phyloP scores from a whole-genome alignment of 352 stramenopile genomes.

The Pythium coloratum region DNA sequence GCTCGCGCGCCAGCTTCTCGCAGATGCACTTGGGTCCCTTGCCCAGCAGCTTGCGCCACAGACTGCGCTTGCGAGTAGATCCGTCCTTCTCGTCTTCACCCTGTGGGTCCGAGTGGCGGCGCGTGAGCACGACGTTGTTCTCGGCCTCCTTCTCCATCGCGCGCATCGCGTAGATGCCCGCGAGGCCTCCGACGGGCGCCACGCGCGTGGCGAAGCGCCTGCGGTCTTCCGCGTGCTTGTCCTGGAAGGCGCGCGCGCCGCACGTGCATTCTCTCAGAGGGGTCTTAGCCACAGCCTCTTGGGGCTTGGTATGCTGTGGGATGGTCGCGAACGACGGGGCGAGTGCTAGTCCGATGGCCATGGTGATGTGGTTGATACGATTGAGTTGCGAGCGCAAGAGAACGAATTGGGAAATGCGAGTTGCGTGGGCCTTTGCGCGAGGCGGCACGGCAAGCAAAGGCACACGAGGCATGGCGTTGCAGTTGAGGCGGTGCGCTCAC shows the following conservation, averaged over 20 bases:
- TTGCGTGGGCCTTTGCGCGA: not conserved
- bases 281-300: conserved; percentile 1
- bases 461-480: no score
- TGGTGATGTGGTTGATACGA: not conserved
- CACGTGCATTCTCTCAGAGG: conserved; percentile 28
- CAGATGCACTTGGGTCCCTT: conserved; percentile 62
- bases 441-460: no score
- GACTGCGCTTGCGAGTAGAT: conserved; percentile 37
- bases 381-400: not conserved
- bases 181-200: conserved; percentile 13
- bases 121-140: conserved; percentile 15
- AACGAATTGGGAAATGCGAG: conserved; percentile 1
- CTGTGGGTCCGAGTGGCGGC: conserved; percentile 10
- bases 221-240: conserved; percentile 8
- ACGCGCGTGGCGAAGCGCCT: not conserved
- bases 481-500: not conserved
- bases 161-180: conserved; percentile 11
- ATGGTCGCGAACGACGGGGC: conserved; percentile 1
- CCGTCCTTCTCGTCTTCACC: conserved; percentile 7
- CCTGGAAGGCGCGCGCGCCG: conserved; percentile 37
- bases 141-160: conserved; percentile 8
- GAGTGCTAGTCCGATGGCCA: conserved; percentile 3
- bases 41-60: conserved; percentile 57
- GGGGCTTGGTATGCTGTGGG: not conserved
- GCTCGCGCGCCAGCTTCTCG: conserved; percentile 18